A percentile compares a stretch with the other conserved stretches of the same genome.
Conservation (phyloP, 75 land plant genomes). For the Pseudotsuga menziesii region DNA sequence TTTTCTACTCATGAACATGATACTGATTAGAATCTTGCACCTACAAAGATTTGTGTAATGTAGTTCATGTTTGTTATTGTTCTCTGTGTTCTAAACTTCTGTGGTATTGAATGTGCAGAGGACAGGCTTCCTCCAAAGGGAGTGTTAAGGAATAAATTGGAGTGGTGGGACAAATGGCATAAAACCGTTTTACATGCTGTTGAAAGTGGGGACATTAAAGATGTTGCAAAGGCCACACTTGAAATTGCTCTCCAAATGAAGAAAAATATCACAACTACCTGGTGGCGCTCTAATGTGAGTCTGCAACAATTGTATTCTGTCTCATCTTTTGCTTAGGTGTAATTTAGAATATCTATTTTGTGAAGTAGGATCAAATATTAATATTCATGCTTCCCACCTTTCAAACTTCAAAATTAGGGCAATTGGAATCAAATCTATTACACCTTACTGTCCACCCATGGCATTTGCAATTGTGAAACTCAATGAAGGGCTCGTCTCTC, state of each 20-base stretch:
- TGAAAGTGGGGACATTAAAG: conserved; percentile 5
- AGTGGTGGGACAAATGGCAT: conserved; percentile 23
- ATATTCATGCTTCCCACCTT: not conserved
- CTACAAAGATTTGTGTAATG: too few relatives aligned
- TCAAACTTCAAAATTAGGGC: not conserved
- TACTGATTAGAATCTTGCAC: too few relatives aligned
- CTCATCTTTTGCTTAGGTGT: not conserved
- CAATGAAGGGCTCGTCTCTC: not conserved
- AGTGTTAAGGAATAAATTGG: conserved; percentile 8
- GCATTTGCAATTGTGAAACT: not conserved
- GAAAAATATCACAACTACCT: conserved; percentile 12
- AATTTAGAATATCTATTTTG: not conserved
- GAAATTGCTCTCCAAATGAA: conserved; percentile 22
- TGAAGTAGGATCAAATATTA: not conserved
- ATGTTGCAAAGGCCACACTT: conserved; percentile 5
- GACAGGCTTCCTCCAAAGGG: too few relatives aligned
- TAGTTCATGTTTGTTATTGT: too few relatives aligned
- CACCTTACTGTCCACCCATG: not conserved
- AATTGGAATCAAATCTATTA: not conserved
- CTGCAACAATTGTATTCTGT: not conserved
- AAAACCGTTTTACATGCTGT: conserved; percentile 11
- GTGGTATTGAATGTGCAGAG: too few relatives aligned
- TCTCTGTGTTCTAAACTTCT: too few relatives aligned
- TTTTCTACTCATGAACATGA: too few relatives aligned
- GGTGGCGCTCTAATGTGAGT: conserved; percentile 22